Conservation (phyloP, 2,329 filamentous ascomycete genomes). For the Aspergillus melleus region DNA sequence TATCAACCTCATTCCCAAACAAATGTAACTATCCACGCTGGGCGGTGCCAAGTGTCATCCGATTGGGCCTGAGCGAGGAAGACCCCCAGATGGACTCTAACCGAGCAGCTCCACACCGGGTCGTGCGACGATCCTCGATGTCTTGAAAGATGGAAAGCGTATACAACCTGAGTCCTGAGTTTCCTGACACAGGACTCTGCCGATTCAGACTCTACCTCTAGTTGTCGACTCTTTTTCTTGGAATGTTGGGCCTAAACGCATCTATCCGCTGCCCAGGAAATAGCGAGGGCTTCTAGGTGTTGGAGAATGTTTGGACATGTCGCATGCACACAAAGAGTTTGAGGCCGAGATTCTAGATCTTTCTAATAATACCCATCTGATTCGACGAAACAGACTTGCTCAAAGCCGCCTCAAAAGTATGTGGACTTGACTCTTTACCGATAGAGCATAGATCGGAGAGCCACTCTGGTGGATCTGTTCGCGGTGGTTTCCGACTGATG, state of each 20-base stretch:
- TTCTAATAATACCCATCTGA: neutral
- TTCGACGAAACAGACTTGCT: neutral
- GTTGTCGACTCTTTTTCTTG: neutral
- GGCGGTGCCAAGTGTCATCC: neutral
- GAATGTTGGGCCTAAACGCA: neutral
- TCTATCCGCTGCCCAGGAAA: neutral
- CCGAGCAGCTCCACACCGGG: neutral
- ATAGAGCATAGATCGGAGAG: neutral
- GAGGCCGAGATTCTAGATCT: neutral
- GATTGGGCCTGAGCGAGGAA: neutral
- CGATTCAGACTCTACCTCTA: neutral
- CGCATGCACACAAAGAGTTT: neutral
- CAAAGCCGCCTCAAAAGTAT: neutral
- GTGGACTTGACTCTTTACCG: neutral
- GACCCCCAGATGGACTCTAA: neutral
- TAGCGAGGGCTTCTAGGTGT: neutral
- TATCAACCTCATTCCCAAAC: neutral
- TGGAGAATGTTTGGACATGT: neutral
- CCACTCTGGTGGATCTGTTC: neutral
- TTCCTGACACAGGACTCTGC: too few species aligned
- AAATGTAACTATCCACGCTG: neutral
- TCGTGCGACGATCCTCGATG: neutral
- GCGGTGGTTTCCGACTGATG: neutral
- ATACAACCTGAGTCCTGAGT: too few species aligned
- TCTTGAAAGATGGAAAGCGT: neutral